Conservation (phyloP, 2,329 filamentous ascomycete species). For the Pyricularia sp. region DNA sequence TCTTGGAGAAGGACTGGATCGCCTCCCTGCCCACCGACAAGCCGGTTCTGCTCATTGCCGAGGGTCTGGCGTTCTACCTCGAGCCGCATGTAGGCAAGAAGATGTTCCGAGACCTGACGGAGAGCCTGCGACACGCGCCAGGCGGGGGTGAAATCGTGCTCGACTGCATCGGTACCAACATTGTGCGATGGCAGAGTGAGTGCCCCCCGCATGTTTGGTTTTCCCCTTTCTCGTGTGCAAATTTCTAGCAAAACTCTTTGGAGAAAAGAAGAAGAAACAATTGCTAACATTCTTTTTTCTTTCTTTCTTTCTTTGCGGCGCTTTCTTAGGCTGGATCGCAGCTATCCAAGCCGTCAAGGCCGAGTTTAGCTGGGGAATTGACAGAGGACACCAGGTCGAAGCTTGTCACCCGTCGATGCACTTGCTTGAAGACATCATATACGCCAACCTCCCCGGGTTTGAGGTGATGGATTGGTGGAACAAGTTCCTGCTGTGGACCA, state of each 20-base stretch:
- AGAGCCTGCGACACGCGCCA: constrained; percentile 3
- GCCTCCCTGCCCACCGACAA: constrained; percentile 18
- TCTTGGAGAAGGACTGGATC: constrained; percentile 19
- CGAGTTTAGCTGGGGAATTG: constrained; percentile 4
- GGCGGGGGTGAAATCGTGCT: constrained; percentile 5
- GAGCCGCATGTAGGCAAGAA: not conserved
- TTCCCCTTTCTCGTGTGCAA: not conserved
- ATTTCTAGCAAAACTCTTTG: too few species aligned
- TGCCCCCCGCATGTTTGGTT: not conserved
- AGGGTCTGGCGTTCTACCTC: constrained; percentile 23
- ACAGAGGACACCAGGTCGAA: not conserved
- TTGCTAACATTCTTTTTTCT: not conserved
- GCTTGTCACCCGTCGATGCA: not conserved
- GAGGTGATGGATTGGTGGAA: constrained; percentile 4
- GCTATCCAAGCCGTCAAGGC: constrained; percentile 3
- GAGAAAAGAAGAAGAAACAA: not conserved
- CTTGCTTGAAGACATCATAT: not conserved
- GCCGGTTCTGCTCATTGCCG: constrained; percentile 21
- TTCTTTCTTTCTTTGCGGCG: too few species aligned
- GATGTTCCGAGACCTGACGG: constrained; percentile 4
- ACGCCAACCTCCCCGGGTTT: not conserved
- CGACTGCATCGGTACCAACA: constrained; percentile 1
- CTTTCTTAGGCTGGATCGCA: not conserved
- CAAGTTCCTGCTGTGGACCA: constrained; percentile 5
- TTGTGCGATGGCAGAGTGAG: constrained; percentile 4